Base-by-base conservation (phyloP, 1,284 basidiomycete genomes). In the Microbotryum violaceum region DNA sequence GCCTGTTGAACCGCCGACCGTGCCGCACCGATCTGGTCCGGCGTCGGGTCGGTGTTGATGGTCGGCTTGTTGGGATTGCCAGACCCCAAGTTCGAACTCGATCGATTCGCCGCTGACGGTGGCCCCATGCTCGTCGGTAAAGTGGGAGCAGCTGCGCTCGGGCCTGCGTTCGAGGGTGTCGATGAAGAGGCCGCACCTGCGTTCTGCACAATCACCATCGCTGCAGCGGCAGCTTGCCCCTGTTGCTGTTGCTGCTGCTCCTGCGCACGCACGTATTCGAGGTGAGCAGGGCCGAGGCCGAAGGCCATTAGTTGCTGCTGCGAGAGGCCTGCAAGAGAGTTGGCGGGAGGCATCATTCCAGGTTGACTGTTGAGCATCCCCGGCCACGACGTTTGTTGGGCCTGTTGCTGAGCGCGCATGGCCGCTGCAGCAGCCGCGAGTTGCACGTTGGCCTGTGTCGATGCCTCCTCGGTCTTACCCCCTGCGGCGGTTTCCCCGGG, bases 21-120 rank as follows among this genome's bases (percentile, higher is more conserved):
- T 16, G 37, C 37, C 14, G 37, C 62, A 4, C 48, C 50, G 2
- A 68, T 42, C 56, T 68, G 67, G 54, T 68, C 67, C 12, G 31
- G 46, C 21, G 60, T 48, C 42, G 67, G 67, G 9, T 63, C 60
- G 27, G 45, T 9, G 31, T 60, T 63, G 50, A 58, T 37, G 25
- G 53, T 57, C 27, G 25, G 23, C 21, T 25, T 42, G 37, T 18
- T 42, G 37, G 37, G 37, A 18, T 42, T 42, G 37, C 16, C 20
- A 3, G 48, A n/a, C 23, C 48, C 48, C 23, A 49, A 29, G 23
- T 49, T 23, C 18, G 48, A 16, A 3, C 23, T 49, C 48, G 48
- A 49, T 49, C 48, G 21, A 29, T 23, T 29, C 48, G 23, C 12
- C 21, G 48, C 48, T n/a, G 48, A 23, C 48, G 23, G 27, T 49